A percentile compares a stretch with the other conserved stretches of the same genome.
These are phyloP conservation scores for Phytophthora tentaculata DNA, from an alignment of 352 stramenopile genomes.

Conservation along the genomic window DNA sequence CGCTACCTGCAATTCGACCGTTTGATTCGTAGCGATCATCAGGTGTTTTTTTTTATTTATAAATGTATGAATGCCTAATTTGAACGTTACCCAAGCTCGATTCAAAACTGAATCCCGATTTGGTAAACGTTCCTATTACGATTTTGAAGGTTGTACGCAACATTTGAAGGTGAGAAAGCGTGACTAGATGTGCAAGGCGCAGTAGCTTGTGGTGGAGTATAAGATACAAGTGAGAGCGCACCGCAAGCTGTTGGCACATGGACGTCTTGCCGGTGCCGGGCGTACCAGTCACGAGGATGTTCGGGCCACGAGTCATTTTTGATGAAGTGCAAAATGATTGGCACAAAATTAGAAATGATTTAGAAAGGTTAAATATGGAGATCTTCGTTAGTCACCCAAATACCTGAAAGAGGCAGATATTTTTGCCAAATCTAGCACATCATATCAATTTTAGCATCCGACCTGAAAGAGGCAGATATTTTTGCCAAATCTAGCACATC, in stretches of 20 bases:
- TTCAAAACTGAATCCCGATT: no score
- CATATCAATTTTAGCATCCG: no score
- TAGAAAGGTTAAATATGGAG: background rate
- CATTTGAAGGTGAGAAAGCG: background rate
- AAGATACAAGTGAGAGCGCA: constrained; percentile 28
- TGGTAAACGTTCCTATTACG: background rate
- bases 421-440: no score
- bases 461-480: no score
- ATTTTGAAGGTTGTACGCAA: background rate
- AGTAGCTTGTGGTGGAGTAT: background rate
- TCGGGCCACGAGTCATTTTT: constrained; percentile 79
- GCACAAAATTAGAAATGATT: constrained; percentile 4
- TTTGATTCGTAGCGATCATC: no score
- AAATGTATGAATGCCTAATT: no score
- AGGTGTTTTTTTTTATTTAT: no score
- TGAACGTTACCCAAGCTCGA: no score
- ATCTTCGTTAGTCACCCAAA: no score
- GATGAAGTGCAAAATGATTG: constrained; percentile 20
- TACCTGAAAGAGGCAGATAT: no score
- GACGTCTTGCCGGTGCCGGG: constrained; percentile 96
- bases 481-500: no score
- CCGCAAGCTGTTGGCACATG: constrained; percentile 92
- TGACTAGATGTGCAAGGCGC: constrained; percentile 17
- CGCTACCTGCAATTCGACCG: no score
- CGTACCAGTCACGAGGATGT: constrained; percentile 98